Percentiles rank a stretch among this genome's conserved stretches.
These are phyloP conservation scores for Psilocybe subaeruginosa DNA, from an alignment of 768 basidiomycete species.

Conservation along the genomic window DNA sequence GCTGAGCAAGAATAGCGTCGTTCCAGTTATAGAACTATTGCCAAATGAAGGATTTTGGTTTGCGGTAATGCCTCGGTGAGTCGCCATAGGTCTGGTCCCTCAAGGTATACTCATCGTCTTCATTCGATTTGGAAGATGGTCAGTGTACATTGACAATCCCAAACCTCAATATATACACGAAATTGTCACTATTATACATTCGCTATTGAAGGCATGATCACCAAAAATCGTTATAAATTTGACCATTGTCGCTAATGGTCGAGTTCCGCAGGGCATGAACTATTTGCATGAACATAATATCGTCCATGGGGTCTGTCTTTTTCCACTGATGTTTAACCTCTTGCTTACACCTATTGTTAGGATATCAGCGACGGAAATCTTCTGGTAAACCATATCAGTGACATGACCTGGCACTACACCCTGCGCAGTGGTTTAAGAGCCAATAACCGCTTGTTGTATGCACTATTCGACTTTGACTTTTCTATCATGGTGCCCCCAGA, in stretches of 20 bases:
- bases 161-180: constrained; percentile 1
- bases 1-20: too few relatives aligned
- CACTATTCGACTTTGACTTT: constrained; percentile 24
- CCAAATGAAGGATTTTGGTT: too few relatives aligned
- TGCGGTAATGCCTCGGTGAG: too few relatives aligned
- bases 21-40: too few relatives aligned
- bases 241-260: background rate
- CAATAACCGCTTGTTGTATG: constrained; percentile 16
- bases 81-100: too few relatives aligned
- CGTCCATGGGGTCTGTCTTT: constrained; percentile 17
- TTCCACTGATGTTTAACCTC: background rate
- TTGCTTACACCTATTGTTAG: background rate
- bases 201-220: constrained; percentile 15
- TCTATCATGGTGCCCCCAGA: constrained; percentile 18
- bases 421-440: constrained; percentile 7
- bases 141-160: background rate
- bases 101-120: too few relatives aligned
- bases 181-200: constrained; percentile 17
- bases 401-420: background rate
- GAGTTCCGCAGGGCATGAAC: constrained; percentile 10
- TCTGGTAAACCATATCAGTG: constrained; percentile 20
- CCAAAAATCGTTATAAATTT: background rate
- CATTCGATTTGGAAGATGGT: constrained; percentile 15
- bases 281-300: constrained; percentile 25
- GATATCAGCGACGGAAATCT: constrained; percentile 17